Evolutionary conservation across 2,329 filamentous ascomycete species (phyloP), one percentile per base, ranked within the genome.

Genomic region (Cercospora sojina): DNA sequence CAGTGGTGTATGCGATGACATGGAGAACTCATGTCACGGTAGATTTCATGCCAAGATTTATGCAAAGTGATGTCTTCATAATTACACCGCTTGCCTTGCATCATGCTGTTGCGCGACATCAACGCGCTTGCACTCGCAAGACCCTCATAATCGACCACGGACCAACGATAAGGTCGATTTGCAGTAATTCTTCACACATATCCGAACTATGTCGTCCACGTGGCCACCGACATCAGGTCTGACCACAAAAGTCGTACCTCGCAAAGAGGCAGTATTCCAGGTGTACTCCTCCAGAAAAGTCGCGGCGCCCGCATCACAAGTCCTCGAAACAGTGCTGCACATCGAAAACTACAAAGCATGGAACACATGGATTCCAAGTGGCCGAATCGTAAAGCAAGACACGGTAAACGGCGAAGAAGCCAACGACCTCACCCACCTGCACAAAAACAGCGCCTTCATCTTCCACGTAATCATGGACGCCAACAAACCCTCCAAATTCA

Each of bases 351-450:
- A 80, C 77, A 75, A 77, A 18, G 67, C 74, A 55, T 83, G 81
- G 81, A 83, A 82, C 64, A 73, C 72, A 1, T 83, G 81, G 69
- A 72, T 79, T 1, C 80, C 81, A 0, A 76, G 75, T 51, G 80
- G 80, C 7, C 79, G 76, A 4, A 79, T 83, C 31, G 31, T 65
- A 18, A 49, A 57, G 59, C 67, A 72, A 43, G 49, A 62, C 13
- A 3, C 29, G 9, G 60, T 31, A 55, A 13, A 57, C 12, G 10
- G 16, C 57, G 4, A 41, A 13, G 38, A 64, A 7, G n/a, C 35
- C 25, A 38, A 32, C 29, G 64, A 70, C 56, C 57, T 65, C 18
- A 65, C 41, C 29, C 61, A 47, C 41, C 67, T 74, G 64, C 67
- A 64, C 16, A 31, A 56, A 8, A 69, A 64, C 49, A 70, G 64